phyloP scores from a whole-genome alignment of 78 protist genomes.

The Dictyostelium intermedium region DNA sequence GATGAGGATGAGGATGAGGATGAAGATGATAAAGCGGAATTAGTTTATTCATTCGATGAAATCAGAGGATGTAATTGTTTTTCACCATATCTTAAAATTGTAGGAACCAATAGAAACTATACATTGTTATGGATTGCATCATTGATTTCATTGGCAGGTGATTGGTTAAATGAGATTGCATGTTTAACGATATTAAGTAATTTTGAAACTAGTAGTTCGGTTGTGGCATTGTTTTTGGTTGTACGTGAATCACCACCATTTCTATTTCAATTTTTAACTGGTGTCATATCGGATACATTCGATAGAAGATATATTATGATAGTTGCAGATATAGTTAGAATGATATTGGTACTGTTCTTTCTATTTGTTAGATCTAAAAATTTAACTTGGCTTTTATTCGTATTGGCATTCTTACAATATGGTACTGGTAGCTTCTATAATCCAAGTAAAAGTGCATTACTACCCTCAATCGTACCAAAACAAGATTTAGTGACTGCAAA shows the following conservation, averaged over 20 bases:
- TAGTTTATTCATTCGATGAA: slow-evolving; percentile 7
- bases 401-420: slow-evolving; percentile 53
- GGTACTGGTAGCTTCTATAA: slow-evolving; percentile 38
- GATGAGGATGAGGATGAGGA: neutral
- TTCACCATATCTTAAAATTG: slow-evolving; percentile 11
- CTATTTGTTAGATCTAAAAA: slow-evolving; percentile 2
- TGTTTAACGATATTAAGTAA: slow-evolving; percentile 23
- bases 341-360: slow-evolving; percentile 16
- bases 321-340: slow-evolving; percentile 24
- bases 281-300: slow-evolving; percentile 58
- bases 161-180: slow-evolving; percentile 80
- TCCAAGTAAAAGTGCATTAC: slow-evolving; percentile 30
- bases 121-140: slow-evolving; percentile 3
- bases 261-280: slow-evolving; percentile 8
- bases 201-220: neutral
- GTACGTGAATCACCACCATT: slow-evolving; percentile 60
- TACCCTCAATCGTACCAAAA: slow-evolving; percentile 20
- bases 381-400: slow-evolving; percentile 29
- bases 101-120: slow-evolving; percentile 8
- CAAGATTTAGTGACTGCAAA: slow-evolving; percentile 44
- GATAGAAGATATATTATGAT: slow-evolving; percentile 62
- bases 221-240: slow-evolving; percentile 13
- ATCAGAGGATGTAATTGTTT: neutral
- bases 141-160: slow-evolving; percentile 54
- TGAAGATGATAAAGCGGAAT: neutral